Evolutionary conservation across 495 filamentous ascomycete genomes (phyloP), one percentile per base, ranked within the genome.

Genomic region (Cudoniella acicularis): DNA sequence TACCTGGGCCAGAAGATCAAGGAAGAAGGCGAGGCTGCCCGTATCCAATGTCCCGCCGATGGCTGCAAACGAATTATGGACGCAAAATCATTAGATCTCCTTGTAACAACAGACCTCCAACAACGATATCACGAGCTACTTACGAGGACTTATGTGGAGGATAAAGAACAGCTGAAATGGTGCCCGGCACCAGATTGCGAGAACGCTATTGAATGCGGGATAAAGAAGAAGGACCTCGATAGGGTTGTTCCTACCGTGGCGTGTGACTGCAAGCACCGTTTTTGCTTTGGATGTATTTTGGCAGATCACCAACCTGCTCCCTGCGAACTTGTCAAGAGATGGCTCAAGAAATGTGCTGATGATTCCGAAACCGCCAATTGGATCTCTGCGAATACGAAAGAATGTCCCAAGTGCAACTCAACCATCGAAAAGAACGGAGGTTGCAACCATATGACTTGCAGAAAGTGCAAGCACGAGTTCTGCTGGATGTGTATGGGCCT

Each of bases 401-500:
- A 98, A 70, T 98, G 94, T 62, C 92, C 95, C 0, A 94, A 88
- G 69, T 98, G 94, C 73, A 79, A 87, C 57, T 97, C 94, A 6
- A 98, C 95, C 0, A 98, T 98, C 49, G 94, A 98, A 77, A 98
- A 98, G 80, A 98, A 98, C 63, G 94, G 94, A 17, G 94, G 94
- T 3, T 98, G 94, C 75, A 98, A 98, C 78, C 94, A 98, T 69
- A 98, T 98, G 94, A 98, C 94, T 0, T 98, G 94, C 72, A 83
- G 94, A 47, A 98, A 98, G 73, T 98, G 94, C 78, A 92, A 94
- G 67, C 87, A 98, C 69, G 94, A 98, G 71, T 98, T 98, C 67
- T 98, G 94, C 77, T 98, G 94, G 94, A 97, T 98, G 85, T 98
- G 94, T 71, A 98, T 98, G 94, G 94, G 94, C 0, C 77, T 96